A percentile compares a stretch with the other conserved stretches of the same genome.
Evolutionary conservation across 805 yeast species (phyloP).

Genomic region (Brettanomyces custersianus): DNA sequence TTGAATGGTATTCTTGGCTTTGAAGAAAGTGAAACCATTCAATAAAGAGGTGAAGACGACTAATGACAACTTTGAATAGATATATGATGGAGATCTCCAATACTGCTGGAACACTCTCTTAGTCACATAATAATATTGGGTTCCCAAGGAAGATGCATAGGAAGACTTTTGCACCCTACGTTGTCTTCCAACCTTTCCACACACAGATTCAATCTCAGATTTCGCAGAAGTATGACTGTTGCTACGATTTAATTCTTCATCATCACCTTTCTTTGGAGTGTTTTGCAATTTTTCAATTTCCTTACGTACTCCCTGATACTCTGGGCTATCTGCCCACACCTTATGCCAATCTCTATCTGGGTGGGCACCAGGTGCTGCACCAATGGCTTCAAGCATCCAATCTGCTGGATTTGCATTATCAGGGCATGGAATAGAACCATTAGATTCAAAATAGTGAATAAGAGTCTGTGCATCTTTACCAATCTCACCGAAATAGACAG

Average conservation of each 20-base stretch:
- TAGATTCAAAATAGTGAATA: constrained; percentile 52
- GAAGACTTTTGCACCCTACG: constrained; percentile 37
- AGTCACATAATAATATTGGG: constrained; percentile 34
- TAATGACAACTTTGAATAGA: constrained; percentile 45
- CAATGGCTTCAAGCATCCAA: constrained; percentile 81
- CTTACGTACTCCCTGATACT: constrained; percentile 41
- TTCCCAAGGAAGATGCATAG: constrained; percentile 32
- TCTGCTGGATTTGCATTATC: constrained; percentile 68
- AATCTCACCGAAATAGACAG: constrained; percentile 64
- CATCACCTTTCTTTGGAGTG: not conserved
- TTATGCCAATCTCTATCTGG: constrained; percentile 58
- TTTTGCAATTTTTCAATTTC: constrained; percentile 39
- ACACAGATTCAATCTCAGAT: not conserved
- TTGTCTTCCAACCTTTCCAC: not conserved
- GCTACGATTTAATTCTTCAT: too few species aligned
- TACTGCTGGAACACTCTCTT: constrained; percentile 45
- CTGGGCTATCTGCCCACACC: constrained; percentile 64
- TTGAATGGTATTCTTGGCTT: constrained; percentile 47
- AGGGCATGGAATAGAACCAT: constrained; percentile 62
- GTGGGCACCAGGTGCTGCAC: constrained; percentile 70
- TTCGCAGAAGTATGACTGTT: too few species aligned
- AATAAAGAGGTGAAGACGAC: constrained; percentile 45
- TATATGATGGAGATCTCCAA: constrained; percentile 52
- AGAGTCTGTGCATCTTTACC: constrained; percentile 44
- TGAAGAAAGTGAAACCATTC: constrained; percentile 60